Conservation (phyloP, 805 yeast genomes). For the Cyberlindnera amylophila region DNA sequence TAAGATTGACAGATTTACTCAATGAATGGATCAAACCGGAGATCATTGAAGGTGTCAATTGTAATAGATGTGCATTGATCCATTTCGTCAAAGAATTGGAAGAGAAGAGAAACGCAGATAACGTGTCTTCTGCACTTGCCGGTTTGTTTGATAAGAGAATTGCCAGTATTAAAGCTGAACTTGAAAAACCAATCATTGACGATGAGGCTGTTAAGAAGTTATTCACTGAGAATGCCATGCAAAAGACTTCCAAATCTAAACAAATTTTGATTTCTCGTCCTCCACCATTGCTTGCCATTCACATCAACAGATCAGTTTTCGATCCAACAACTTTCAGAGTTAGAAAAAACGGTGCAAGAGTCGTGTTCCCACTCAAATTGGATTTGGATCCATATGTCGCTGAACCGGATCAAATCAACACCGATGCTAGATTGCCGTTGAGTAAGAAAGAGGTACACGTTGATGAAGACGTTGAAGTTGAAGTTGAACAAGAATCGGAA, state of each 20-base stretch:
- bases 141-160: conserved; percentile 43
- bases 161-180: conserved; percentile 45
- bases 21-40: conserved; percentile 75
- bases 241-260: conserved; percentile 77
- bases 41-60: conserved; percentile 87
- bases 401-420: conserved; percentile 62
- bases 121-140: conserved; percentile 27
- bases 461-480: not conserved
- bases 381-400: conserved; percentile 70
- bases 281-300: conserved; percentile 79
- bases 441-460: conserved; percentile 37
- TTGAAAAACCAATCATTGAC: conserved; percentile 63
- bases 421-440: conserved; percentile 78
- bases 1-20: conserved; percentile 49
- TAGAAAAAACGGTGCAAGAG: conserved; percentile 78
- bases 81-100: conserved; percentile 52
- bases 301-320: conserved; percentile 89
- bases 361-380: conserved; percentile 67
- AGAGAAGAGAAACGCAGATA: conserved; percentile 25
- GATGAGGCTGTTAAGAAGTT: conserved; percentile 75
- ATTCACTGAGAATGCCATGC: conserved; percentile 69
- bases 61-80: conserved; percentile 83
- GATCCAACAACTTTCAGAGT: conserved; percentile 82
- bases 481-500: conserved; percentile 5
- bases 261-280: conserved; percentile 78